A percentile compares a stretch with the other conserved stretches of the same genome.
Evolutionary conservation across 163 green algal species (phyloP).

Genomic region (Coccomyxa subellipsoidea): DNA sequence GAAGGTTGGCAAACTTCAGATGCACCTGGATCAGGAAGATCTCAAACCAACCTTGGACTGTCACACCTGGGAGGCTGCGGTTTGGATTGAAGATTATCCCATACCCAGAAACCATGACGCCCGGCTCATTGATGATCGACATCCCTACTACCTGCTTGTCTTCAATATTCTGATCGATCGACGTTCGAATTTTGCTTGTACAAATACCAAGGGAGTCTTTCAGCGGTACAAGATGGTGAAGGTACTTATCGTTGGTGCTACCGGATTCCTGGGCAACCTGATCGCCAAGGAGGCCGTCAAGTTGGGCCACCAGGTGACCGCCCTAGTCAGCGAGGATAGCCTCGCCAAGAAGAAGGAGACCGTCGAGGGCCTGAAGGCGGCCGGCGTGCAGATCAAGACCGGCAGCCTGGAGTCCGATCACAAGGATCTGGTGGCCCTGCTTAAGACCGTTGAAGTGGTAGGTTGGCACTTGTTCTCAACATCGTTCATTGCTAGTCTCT

Average conservation of each 20-base stretch:
- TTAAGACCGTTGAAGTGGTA: conserved; percentile 8
- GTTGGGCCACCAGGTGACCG: background rate
- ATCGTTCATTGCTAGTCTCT: too few relatives aligned
- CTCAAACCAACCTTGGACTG: background rate
- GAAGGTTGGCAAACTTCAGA: too few relatives aligned
- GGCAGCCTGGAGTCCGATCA: background rate
- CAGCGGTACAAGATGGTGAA: conserved; percentile 6
- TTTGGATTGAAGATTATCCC: background rate
- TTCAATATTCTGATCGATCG: background rate
- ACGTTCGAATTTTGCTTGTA: too few relatives aligned
- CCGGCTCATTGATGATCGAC: background rate
- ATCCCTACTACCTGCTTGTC: background rate
- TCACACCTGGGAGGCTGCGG: background rate
- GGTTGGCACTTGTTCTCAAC: too few relatives aligned
- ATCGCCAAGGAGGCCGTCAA: conserved; percentile 5
- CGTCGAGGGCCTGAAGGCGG: background rate
- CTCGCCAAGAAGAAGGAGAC: background rate
- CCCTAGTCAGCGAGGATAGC: background rate
- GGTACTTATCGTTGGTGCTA: background rate
- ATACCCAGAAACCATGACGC: background rate
- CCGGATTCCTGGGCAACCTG: conserved; percentile 1
- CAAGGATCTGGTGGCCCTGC: background rate
- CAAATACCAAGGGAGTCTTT: too few relatives aligned
- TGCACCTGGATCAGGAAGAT: too few relatives aligned
- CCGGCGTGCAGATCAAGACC: background rate